Conservation (phyloP, 345 rosid genomes). For the Streptanthus diversifolius region DNA sequence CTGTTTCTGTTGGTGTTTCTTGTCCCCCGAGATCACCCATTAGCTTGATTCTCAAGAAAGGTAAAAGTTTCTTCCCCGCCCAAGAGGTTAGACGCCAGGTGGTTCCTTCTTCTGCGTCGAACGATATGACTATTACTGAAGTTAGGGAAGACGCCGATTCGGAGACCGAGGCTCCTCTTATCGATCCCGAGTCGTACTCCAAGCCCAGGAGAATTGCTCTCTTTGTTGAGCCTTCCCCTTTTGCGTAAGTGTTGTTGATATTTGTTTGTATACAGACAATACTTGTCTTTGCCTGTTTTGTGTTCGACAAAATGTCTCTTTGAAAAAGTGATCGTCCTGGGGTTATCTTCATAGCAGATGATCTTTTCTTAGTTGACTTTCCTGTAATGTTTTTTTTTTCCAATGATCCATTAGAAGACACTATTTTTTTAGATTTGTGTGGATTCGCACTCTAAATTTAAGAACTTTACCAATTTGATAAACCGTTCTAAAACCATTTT, state of each 20-base stretch:
- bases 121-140: slow-evolving; percentile 55
- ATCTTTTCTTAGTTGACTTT: slow-evolving; percentile 18
- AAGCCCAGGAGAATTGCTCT: slow-evolving; percentile 88
- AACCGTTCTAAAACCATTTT: background rate
- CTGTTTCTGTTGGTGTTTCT: slow-evolving; percentile 23
- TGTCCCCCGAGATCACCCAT: slow-evolving; percentile 37
- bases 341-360: background rate
- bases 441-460: background rate
- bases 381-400: background rate
- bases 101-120: slow-evolving; percentile 27
- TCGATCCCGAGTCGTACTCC: slow-evolving; percentile 47
- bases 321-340: background rate
- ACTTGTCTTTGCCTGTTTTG: background rate
- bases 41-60: slow-evolving; percentile 25
- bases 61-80: background rate
- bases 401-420: background rate
- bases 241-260: slow-evolving; percentile 57
- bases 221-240: slow-evolving; percentile 97
- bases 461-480: background rate
- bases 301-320: slow-evolving; percentile 34
- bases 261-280: background rate
- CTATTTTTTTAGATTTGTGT: background rate
- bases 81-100: slow-evolving; percentile 5
- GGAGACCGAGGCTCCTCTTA: slow-evolving; percentile 40
- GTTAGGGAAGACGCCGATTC: slow-evolving; percentile 46